Evolutionary conservation across 305 asterid species (phyloP), one percentile per base, ranked within the genome.

Genomic region (Petunia hybrid): DNA sequence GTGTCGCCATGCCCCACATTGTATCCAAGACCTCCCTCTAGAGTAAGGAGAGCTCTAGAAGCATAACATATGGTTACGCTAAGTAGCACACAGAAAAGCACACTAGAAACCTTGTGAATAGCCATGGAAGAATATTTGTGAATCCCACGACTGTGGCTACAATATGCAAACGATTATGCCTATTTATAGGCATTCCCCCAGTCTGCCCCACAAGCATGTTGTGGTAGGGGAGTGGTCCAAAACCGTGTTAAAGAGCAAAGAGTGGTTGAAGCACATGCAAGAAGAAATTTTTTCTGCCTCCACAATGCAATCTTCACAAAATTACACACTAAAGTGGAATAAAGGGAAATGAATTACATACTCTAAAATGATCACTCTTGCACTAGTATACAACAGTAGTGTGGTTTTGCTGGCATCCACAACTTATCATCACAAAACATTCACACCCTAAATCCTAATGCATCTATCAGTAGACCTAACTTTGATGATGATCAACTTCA

Each of bases 221-320:
- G 57, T 68, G n/a, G 55, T 68, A 3, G 38, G 57, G 38, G 46
- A 39, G 43, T 42, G 76, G 76, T 16, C 76, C 76, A 42, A 8
- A 68, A n/a, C n/a, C 76, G 76, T 68, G 76, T 43, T 39, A 41
- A 66, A 40, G 55, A 43, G 76, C 76, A 70, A 45, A 70, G 41
- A 70, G 77, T 70, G 59, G 77, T 70, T 70, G 41, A 70, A 70
- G 42, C 77, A 70, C 77, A 45, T 45, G 77, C 59, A 45, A 70
- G 42, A 70, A 45, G 42, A 70, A 45, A 4, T 16, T 8, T 51
- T 43, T 8, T 69, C 40, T 69, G 12, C 41, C 60, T 59, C 42
- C 56, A 22, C 76, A 8, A 9, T 53, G 39, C 76, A 68, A 67
- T 8, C 36, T 68, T 10, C 56, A 41, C 56, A 68, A 68, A 41